These are phyloP conservation scores for Plantago rigida DNA, from an alignment of 305 asterid species.

Conservation along the genomic window DNA sequence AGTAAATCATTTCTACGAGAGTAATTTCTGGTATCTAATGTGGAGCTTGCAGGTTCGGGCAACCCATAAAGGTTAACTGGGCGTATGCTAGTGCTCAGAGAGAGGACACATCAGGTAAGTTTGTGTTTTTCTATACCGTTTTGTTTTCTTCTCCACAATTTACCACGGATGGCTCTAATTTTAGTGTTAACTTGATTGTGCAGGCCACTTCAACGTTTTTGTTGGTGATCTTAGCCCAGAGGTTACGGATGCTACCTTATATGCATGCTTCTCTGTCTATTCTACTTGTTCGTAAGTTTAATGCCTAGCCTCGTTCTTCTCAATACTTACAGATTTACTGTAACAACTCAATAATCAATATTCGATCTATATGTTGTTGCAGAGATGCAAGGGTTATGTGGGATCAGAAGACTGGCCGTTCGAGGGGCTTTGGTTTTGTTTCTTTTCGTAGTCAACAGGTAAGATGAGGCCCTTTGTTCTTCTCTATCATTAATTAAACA, in stretches of 20 bases:
- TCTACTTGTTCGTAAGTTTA: constrained; percentile 68
- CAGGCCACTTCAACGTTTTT: constrained; percentile 75
- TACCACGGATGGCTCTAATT: constrained; percentile 5
- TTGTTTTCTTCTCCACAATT: constrained; percentile 5
- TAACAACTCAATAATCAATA: background rate
- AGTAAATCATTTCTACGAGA: constrained; percentile 12
- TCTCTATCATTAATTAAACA: constrained; percentile 1
- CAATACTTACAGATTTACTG: background rate
- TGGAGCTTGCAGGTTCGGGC: constrained; percentile 67
- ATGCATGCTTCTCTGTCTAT: constrained; percentile 67
- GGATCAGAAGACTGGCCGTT: constrained; percentile 93
- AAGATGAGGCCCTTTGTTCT: constrained; percentile 4
- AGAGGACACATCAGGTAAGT: constrained; percentile 82
- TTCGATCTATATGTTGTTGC: constrained; percentile 19
- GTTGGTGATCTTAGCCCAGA: constrained; percentile 95
- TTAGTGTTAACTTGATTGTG: constrained; percentile 17
- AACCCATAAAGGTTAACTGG: constrained; percentile 89
- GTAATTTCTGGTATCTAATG: constrained; percentile 26
- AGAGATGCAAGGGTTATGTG: constrained; percentile 95
- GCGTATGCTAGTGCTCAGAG: constrained; percentile 85
- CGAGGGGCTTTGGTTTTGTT: constrained; percentile 94
- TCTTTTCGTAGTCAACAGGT: constrained; percentile 86
- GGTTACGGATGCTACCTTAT: constrained; percentile 83
- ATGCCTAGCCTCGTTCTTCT: constrained; percentile 13
- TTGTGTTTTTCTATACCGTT: constrained; percentile 7